Evolutionary conservation across 2,329 filamentous ascomycete species (phyloP), one percentile per base, ranked within the genome.

Genomic region (Cladobotryum protrusum): DNA sequence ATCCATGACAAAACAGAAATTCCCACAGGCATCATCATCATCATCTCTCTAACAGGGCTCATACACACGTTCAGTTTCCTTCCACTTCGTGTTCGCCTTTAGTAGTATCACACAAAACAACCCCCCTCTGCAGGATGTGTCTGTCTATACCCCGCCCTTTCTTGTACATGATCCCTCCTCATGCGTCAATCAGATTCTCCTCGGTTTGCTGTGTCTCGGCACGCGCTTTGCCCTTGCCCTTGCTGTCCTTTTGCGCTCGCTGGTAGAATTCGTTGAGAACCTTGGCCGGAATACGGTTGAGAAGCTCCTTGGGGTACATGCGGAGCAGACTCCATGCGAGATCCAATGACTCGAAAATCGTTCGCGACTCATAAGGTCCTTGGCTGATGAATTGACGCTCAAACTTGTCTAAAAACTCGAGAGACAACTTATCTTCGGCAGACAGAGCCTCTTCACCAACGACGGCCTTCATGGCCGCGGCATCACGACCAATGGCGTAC

Each of bases 391-490:
- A 99, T 52, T 87, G 89, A 56, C 87, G 86, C 76, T 99, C 93
- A 66, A 99, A 99, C 74, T 97, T 97, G 67, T 97, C 92, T 61
- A 99, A 75, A 78, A 99, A 99, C 71, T 99, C 93, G 35, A 99
- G 82, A 8, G 92, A 96, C 52, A 97, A 82, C 77, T 97, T 97
- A 75, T 99, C 93, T 74, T 99, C 93, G 48, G 87, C 81, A 24
- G 90, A 96, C 65, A 99, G 73, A 33, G 93, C 93, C 70, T 99
- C 93, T 74, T 99, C 95, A 74, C 93, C 93, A 52, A 99, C 93
- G 70, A 99, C 93, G 54, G 93, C 93, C 78, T 97, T 99, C 93
- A 99, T 99, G 68, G 90, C 87, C 35, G 95, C 92, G 17, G 93
- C 93, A 65, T 99, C 93, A 79, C 92, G 91, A 67, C 93, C 93